Percentiles rank a stretch among this genome's conserved stretches.
Conservation (phyloP, 2,329 filamentous ascomycete genomes). For the Trichophaea hybrida region DNA sequence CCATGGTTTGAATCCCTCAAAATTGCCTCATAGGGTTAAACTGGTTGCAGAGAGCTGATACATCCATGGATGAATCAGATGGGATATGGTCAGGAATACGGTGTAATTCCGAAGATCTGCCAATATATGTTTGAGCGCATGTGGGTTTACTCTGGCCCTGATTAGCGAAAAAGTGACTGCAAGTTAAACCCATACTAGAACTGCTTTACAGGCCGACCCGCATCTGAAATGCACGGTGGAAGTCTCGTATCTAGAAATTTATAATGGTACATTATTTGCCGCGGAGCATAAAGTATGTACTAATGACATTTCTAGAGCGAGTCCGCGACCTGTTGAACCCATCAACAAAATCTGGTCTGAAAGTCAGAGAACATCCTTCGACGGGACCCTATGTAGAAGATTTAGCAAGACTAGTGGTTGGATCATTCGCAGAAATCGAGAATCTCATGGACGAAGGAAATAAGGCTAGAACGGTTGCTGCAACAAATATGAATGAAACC, state of each 20-base stretch:
- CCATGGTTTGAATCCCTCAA: conserved; percentile 42
- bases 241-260: conserved; percentile 97
- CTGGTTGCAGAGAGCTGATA: conserved; percentile 8
- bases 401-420: conserved; percentile 83
- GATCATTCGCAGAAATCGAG: conserved; percentile 89
- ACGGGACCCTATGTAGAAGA: conserved; percentile 98
- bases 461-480: conserved; percentile 92
- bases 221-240: conserved; percentile 82
- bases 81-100: conserved; percentile 91
- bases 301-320: conserved; percentile 42
- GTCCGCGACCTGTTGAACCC: conserved; percentile 93
- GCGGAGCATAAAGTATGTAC: neutral
- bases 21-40: neutral
- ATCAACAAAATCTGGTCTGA: conserved; percentile 86
- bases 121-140: conserved; percentile 95
- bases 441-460: conserved; percentile 98
- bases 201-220: conserved; percentile 49
- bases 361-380: conserved; percentile 92
- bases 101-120: conserved; percentile 93
- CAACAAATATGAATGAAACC: conserved; percentile 99
- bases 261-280: conserved; percentile 44
- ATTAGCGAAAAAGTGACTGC: neutral
- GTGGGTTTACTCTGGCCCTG: conserved; percentile 15
- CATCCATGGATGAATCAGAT: conserved; percentile 41
- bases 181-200: conserved; percentile 7